Percentiles rank a stretch among this genome's conserved stretches.
Evolutionary conservation across 805 yeast genomes (phyloP).

Genomic region (Jamesozyma spencerorum): DNA sequence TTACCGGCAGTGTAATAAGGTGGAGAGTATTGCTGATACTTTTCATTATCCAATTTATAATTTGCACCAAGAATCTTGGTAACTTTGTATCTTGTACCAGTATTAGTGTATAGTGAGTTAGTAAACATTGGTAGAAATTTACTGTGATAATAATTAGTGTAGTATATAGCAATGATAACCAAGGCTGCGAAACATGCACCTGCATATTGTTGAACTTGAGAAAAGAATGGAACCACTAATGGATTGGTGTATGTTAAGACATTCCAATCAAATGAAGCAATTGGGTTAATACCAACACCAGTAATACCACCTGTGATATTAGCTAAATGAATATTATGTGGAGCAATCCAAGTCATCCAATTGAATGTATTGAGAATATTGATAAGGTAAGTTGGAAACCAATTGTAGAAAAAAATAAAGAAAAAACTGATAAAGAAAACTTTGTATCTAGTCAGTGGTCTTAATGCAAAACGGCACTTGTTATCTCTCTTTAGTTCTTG

Average conservation of each 20-base stretch:
- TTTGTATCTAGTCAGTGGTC: constrained; percentile 31
- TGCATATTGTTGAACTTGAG: constrained; percentile 25
- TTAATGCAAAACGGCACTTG: constrained; percentile 12
- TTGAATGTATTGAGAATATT: constrained; percentile 36
- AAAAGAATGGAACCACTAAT: constrained; percentile 38
- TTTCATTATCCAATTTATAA: constrained; percentile 37
- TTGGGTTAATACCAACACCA: constrained; percentile 48
- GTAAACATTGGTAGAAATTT: constrained; percentile 37
- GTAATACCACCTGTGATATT: constrained; percentile 37
- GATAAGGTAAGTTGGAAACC: constrained; percentile 40
- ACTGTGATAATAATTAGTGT: constrained; percentile 34
- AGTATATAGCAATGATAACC: constrained; percentile 32
- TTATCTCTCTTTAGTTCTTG: background rate
- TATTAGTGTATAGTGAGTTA: constrained; percentile 44
- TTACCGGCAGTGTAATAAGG: constrained; percentile 60
- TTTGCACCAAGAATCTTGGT: constrained; percentile 37
- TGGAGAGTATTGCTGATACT: constrained; percentile 49
- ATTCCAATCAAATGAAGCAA: constrained; percentile 48
- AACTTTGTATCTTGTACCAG: constrained; percentile 40
- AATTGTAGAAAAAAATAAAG: constrained; percentile 34
- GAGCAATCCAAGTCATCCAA: constrained; percentile 54
- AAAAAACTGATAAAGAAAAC: constrained; percentile 28
- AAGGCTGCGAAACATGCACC: constrained; percentile 31
- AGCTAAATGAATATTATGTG: constrained; percentile 40
- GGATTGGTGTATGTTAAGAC: constrained; percentile 27